These are phyloP conservation scores for Paradendryphiella salina DNA, from an alignment of 2,329 filamentous ascomycete genomes.

Conservation along the genomic window DNA sequence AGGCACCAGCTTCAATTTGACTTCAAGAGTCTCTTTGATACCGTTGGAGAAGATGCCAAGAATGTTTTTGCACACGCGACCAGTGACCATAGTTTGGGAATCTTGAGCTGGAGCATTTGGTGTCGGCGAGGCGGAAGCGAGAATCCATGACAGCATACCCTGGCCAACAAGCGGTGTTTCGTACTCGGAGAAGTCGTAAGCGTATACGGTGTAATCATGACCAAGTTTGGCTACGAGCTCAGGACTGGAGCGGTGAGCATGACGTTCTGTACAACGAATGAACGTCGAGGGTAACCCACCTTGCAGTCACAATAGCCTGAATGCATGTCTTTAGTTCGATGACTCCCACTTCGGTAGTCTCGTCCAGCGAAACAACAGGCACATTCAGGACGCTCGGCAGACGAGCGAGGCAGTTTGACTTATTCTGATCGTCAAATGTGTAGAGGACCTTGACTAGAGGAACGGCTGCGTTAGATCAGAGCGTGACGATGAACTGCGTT, in stretches of 20 bases:
- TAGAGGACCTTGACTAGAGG: conserved; percentile 89
- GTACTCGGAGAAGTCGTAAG: conserved; percentile 93
- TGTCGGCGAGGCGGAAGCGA: conserved; percentile 64
- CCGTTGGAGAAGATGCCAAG: conserved; percentile 83
- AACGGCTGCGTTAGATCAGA: conserved; percentile 22
- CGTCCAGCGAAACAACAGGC: conserved; percentile 79
- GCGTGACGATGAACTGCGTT: conserved; percentile 10
- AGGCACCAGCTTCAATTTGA: conserved; percentile 83
- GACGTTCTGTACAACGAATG: conserved; percentile 12
- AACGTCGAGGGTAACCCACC: conserved; percentile 47
- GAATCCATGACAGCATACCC: conserved; percentile 86
- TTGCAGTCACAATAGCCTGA: conserved; percentile 72
- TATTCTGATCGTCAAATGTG: conserved; percentile 87
- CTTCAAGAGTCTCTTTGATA: conserved; percentile 85
- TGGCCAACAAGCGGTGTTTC: conserved; percentile 93
- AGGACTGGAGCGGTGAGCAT: conserved; percentile 64
- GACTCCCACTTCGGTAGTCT: conserved; percentile 78
- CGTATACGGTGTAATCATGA: conserved; percentile 93
- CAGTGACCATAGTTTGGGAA: conserved; percentile 76
- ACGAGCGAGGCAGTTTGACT: conserved; percentile 85
- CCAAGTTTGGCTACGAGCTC: conserved; percentile 76
- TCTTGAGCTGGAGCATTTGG: conserved; percentile 61
- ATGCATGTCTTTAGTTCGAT: conserved; percentile 87
- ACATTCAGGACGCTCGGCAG: conserved; percentile 79
- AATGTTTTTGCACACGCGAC: conserved; percentile 84